phyloP scores from a whole-genome alignment of 2,329 filamentous ascomycete genomes.

The Clarireedia monteithiana region DNA sequence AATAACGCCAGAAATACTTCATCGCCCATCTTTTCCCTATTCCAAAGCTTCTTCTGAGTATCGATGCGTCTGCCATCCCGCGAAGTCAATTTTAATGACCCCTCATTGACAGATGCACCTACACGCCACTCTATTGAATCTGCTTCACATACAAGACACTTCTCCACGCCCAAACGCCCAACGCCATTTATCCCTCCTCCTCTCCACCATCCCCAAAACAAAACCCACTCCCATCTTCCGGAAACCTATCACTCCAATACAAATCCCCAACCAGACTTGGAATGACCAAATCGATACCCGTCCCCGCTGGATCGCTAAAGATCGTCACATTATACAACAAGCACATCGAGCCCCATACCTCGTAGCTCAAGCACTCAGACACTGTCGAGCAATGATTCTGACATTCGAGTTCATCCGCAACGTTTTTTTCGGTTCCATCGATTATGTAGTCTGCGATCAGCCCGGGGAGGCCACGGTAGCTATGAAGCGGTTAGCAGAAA shows the following conservation, averaged over 20 bases:
- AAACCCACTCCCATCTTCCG: not conserved
- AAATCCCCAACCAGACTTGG: not conserved
- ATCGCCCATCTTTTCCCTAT: no score
- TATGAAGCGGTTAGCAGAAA: not conserved
- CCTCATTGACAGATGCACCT: no score
- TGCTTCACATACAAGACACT: no score
- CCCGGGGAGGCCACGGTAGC: not conserved
- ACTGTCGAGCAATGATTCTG: not conserved
- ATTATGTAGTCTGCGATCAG: not conserved
- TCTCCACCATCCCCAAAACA: not conserved
- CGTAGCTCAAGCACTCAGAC: not conserved
- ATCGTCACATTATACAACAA: not conserved
- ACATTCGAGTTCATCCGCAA: not conserved
- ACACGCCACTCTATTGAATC: no score
- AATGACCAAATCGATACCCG: not conserved
- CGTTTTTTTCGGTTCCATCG: not conserved
- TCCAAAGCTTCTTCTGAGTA: no score
- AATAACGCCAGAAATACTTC: no score
- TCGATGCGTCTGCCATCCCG: no score
- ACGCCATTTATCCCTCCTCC: not conserved
- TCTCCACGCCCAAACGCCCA: not conserved
- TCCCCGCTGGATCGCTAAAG: not conserved
- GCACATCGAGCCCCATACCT: not conserved
- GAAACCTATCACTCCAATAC: constrained; percentile 1
- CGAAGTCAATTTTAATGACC: no score